Base-by-base conservation (phyloP, 2,329 filamentous ascomycete species). In the Westerdykella ornata region DNA sequence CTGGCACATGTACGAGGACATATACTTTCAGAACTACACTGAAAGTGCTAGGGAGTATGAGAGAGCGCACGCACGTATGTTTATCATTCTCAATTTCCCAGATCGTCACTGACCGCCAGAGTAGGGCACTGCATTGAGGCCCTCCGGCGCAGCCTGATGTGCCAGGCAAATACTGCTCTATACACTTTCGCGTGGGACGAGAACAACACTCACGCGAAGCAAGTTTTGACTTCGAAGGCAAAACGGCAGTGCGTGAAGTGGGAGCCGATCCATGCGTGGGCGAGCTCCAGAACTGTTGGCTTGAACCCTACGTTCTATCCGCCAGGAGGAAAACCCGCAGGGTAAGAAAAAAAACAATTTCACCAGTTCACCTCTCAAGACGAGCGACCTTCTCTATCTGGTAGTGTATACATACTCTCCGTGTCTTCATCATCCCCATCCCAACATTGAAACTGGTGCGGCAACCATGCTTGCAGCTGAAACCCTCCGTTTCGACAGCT, bases 171-270 rank as follows among this genome's bases (percentile, higher is more conserved):
- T 19, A 40, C 38, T 5, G 30, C 29, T 13, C 30, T 35, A 9
- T 40, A 40, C 29, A 40, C 38, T 12, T 40, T 40, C 16, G 19
- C 29, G n/a, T 34, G 31, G 38, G 38, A 40, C 17, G 31, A 40
- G 11, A 5, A 34, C 15, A 40, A 40, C 30, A 22, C 29, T 6
- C 38, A 40, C 30, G 29, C 38, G 6, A 33, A 33, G 18, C 38
- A 40, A 17, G 38, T 35, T 6, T 30, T 40, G 15, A 20, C 19
- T 7, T 40, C 38, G 11, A 40, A 35, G 6, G 31, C 38, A 4
- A 19, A 34, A 32, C 29, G 38, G 18, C 28, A 40, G 33, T 40
- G 38, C 38, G 31, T 40, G 17, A 40, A 35, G 30, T 40, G 38
- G 38, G 38, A 35, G 20, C 38, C 38, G 12, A n/a, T 40, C 7